Evolutionary conservation across 495 filamentous ascomycete species (phyloP), one percentile per base, ranked within the genome.

Genomic region (Pyronema omphalodes): DNA sequence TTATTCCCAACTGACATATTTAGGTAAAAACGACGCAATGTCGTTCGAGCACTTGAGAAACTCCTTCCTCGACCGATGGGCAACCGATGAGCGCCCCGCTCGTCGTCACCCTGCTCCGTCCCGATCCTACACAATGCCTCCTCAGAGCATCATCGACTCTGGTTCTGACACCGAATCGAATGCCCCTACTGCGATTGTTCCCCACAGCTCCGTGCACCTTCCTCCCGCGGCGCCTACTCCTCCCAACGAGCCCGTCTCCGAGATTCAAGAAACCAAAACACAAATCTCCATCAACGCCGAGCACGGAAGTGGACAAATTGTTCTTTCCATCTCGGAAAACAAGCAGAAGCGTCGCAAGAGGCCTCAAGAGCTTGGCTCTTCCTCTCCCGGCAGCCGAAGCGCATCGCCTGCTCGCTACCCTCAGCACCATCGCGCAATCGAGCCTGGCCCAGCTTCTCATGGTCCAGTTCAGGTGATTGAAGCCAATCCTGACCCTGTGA

Each of bases 11-110:
- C 37, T 54, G 14, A 46, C 37, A 41, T 44, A 15, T 15, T 0
- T 35, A 57, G 61, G 61, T 37, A 63, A 63, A 60, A 62, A 63
- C 61, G 61, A 64, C 60, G 51, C 60, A 9, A 61, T 65, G 62
- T 65, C 62, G 23, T 65, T 58, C 35, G 62, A 64, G 52, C 59
- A 64, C 47, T 55, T 64, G 48, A 64, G 54, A 11, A 64, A 50
- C 39, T 51, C 61, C 17, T 64, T 64, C 53, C 41, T 64, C 12
- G 62, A 64, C 41, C 55, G 57, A 11, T 64, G 62, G 62, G 60
- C 15, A 7, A 41, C 37, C 18, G 37, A 52, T 1, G 37, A 52
- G 8, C 35, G 3, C 37, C 54, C 17, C 44, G 52, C 34, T 49
- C 61, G 12, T 57, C 55, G 14, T 7, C 44, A 64, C 41, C 49